A percentile compares a stretch with the other conserved stretches of the same genome.
These are phyloP conservation scores for Penstemon eatonii DNA, from an alignment of 257 asterid genomes.

Conservation along the genomic window DNA sequence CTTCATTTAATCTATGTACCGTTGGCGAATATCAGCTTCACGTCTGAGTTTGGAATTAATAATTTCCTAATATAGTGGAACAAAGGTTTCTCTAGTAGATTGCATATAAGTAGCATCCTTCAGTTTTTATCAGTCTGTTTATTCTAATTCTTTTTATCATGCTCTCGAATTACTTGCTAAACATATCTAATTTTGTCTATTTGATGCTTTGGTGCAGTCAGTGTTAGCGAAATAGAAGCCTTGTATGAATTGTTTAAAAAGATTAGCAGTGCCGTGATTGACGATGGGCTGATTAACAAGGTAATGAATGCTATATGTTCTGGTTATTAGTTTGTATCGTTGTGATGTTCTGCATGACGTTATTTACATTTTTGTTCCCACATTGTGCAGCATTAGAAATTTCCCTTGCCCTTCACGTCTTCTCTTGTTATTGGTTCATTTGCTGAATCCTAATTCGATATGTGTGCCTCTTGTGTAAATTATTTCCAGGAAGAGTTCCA, in stretches of 20 bases:
- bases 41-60: background rate
- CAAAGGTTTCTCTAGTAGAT: background rate
- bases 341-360: constrained; percentile 16
- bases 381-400: background rate
- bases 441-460: constrained; percentile 27
- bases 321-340: constrained; percentile 18
- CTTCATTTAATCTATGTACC: background rate
- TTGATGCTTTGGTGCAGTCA: constrained; percentile 53
- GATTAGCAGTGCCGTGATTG: constrained; percentile 84
- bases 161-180: constrained; percentile 23
- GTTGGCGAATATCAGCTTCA: background rate
- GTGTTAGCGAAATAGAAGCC: constrained; percentile 89
- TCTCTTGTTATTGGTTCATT: constrained; percentile 23
- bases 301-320: constrained; percentile 38
- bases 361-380: background rate
- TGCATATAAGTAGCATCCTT: constrained; percentile 14
- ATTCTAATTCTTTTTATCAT: constrained; percentile 20
- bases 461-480: constrained; percentile 20
- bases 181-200: constrained; percentile 10
- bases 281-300: constrained; percentile 89
- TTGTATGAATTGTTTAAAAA: constrained; percentile 76
- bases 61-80: too few relatives aligned
- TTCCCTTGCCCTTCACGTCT: constrained; percentile 1
- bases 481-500: constrained; percentile 84
- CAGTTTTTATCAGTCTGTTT: constrained; percentile 12